These are phyloP conservation scores for Areca catechu DNA, from an alignment of 176 grass and related monocot genomes.

Conservation along the genomic window DNA sequence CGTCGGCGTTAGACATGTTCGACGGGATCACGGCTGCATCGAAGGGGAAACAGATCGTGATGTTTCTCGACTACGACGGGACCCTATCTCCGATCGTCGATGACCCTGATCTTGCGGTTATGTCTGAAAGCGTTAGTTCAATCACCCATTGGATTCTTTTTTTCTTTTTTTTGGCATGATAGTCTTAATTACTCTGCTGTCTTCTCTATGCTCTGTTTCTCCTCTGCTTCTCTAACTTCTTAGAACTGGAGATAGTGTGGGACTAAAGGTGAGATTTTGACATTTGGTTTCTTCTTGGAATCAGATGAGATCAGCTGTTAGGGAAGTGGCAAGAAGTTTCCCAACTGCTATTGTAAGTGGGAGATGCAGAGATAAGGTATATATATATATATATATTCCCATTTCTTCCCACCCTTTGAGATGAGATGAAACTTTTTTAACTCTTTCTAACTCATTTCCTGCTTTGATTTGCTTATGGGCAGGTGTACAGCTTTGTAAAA, in stretches of 20 bases:
- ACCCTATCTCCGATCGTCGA: slow-evolving; percentile 79
- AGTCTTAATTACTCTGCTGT: no score
- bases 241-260: slow-evolving; percentile 15
- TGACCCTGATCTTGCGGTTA: slow-evolving; percentile 64
- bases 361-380: slow-evolving; percentile 60
- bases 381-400: neutral
- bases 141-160: neutral
- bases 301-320: slow-evolving; percentile 66
- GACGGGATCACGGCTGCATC: slow-evolving; percentile 36
- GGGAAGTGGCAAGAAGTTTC: slow-evolving; percentile 45
- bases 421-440: no score
- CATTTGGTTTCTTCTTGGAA: neutral
- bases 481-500: slow-evolving; percentile 61
- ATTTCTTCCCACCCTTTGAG: neutral
- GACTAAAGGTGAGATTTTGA: no score
- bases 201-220: neutral
- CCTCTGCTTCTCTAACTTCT: neutral
- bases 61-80: slow-evolving; percentile 88
- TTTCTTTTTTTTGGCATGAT: neutral
- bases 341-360: slow-evolving; percentile 80
- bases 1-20: slow-evolving; percentile 56
- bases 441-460: no score
- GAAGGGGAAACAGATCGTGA: slow-evolving; percentile 41
- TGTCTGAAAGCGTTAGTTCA: slow-evolving; percentile 51
- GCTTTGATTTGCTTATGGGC: neutral